Conservation (phyloP, 2,329 filamentous ascomycete genomes). For the Ustilaginoidea virens region DNA sequence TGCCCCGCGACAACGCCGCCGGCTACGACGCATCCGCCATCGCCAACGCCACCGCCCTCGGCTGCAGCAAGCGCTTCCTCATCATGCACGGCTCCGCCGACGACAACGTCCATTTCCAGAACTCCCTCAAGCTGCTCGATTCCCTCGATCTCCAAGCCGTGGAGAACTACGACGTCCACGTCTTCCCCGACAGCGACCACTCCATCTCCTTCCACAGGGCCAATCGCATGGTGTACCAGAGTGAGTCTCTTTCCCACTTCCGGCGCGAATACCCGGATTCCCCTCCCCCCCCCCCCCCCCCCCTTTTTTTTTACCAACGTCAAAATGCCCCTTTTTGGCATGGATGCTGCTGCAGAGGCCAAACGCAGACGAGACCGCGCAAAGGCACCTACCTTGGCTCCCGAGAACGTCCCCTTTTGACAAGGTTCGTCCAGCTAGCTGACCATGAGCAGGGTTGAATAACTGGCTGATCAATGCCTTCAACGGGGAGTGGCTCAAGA, state of each 20-base stretch:
- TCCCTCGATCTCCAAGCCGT: slow-evolving; percentile 66
- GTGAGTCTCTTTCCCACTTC: slow-evolving; percentile 34
- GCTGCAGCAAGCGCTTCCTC: slow-evolving; percentile 70
- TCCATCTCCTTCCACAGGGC: slow-evolving; percentile 91
- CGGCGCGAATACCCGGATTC: too few species aligned
- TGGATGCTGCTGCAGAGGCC: too few species aligned
- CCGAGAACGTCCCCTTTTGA: too few species aligned
- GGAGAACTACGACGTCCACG: slow-evolving; percentile 90
- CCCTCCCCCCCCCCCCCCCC: neutral
- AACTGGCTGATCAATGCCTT: slow-evolving; percentile 97
- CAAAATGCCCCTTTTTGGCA: too few species aligned
- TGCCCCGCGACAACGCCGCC: slow-evolving; percentile 60
- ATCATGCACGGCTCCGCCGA: slow-evolving; percentile 95
- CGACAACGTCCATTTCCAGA: slow-evolving; percentile 96
- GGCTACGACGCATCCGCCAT: slow-evolving; percentile 70
- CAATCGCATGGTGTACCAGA: slow-evolving; percentile 81
- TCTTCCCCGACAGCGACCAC: slow-evolving; percentile 94
- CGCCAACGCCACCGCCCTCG: slow-evolving; percentile 56
- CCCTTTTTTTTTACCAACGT: neutral
- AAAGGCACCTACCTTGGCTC: too few species aligned
- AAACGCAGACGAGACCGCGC: too few species aligned
- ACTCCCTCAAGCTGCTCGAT: slow-evolving; percentile 76
- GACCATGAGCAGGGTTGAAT: slow-evolving; percentile 42
- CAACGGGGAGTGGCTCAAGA: slow-evolving; percentile 80
- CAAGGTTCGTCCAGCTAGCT: neutral